phyloP scores from a whole-genome alignment of 371 early-diverging fungal genomes.

The Rhizopus sp. region DNA sequence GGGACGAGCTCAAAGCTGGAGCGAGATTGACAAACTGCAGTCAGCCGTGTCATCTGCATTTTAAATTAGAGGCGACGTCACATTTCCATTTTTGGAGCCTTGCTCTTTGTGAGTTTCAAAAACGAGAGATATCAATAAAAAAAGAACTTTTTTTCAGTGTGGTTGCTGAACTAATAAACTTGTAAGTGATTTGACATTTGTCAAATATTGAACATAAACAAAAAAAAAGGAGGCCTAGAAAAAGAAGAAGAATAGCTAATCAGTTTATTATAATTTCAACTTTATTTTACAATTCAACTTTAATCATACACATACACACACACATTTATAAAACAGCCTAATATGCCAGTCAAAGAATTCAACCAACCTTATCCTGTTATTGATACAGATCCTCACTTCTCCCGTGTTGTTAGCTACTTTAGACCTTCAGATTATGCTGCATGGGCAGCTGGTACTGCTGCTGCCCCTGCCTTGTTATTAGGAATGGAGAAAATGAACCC shows the following conservation, averaged over 20 bases:
- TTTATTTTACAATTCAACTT: not conserved
- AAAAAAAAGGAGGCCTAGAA: not conserved
- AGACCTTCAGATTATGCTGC: slow-evolving; percentile 79
- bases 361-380: slow-evolving; percentile 65
- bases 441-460: slow-evolving; percentile 69
- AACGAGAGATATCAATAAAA: not conserved
- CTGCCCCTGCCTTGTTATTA: slow-evolving; percentile 74
- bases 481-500: slow-evolving; percentile 61
- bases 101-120: not conserved
- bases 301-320: not conserved
- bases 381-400: slow-evolving; percentile 80
- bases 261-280: not conserved
- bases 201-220: not conserved
- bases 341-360: slow-evolving; percentile 53
- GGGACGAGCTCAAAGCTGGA: slow-evolving; percentile 65
- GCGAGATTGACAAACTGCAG: slow-evolving; percentile 40
- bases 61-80: slow-evolving; percentile 1
- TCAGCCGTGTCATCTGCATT: not conserved
- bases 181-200: slow-evolving; percentile 1
- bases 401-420: slow-evolving; percentile 88
- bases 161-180: not conserved
- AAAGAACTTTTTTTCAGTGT: slow-evolving; percentile 1
- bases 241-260: not conserved
- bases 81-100: not conserved
- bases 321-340: slow-evolving; percentile 3